Percentiles rank a stretch among this genome's conserved stretches.
Evolutionary conservation across 441 rosid species (phyloP).

Genomic region (Croton setiger): DNA sequence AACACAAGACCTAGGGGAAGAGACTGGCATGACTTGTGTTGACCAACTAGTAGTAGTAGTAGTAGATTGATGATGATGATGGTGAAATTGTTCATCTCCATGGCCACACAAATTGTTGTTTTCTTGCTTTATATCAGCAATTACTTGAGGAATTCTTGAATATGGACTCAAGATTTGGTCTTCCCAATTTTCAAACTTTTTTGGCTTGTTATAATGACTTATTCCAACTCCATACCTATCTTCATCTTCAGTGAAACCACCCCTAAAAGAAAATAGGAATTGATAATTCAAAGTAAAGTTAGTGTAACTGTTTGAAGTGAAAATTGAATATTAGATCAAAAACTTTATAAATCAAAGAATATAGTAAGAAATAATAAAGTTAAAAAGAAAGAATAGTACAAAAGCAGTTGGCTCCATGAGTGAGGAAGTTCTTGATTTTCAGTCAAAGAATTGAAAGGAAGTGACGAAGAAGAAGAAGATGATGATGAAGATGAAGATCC

Average conservation of each 20-base stretch:
- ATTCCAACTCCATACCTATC: constrained; percentile 31
- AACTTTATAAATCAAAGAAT: background rate
- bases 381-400: constrained; percentile 41
- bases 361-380: background rate
- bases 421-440: constrained; percentile 66
- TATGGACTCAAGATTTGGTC: constrained; percentile 38
- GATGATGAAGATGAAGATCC: constrained; percentile 42
- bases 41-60: constrained; percentile 37
- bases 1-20: constrained; percentile 73
- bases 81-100: constrained; percentile 34
- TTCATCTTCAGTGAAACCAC: constrained; percentile 46
- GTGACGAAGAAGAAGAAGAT: constrained; percentile 38
- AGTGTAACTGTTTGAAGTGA: too few species aligned
- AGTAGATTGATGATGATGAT: background rate
- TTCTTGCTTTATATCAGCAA: constrained; percentile 62
- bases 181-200: constrained; percentile 48
- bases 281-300: background rate
- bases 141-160: constrained; percentile 30
- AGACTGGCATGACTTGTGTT: constrained; percentile 36
- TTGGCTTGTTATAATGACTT: constrained; percentile 33
- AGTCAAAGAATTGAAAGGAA: constrained; percentile 47
- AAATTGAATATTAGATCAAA: background rate
- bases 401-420: constrained; percentile 85
- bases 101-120: constrained; percentile 42
- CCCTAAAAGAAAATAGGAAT: constrained; percentile 29